Conservation (phyloP, 1,284 basidiomycete species). For the Ustilago lituana region DNA sequence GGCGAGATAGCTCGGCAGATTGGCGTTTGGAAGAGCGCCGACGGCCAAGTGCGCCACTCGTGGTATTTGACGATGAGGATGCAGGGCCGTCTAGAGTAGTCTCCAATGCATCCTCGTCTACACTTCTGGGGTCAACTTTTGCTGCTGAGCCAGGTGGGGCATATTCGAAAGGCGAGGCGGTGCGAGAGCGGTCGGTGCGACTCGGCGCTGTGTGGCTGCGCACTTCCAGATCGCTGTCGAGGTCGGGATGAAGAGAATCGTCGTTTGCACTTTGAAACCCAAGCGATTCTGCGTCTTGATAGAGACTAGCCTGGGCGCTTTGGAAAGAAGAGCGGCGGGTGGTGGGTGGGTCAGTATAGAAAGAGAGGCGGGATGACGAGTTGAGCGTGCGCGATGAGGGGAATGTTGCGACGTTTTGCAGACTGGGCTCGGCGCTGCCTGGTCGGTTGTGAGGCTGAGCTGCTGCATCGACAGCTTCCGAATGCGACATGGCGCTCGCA, state of each 20-base stretch:
- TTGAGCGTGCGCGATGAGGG: slow-evolving; percentile 27
- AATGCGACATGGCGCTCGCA: slow-evolving; percentile 7
- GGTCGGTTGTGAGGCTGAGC: neutral
- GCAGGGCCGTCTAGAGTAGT: slow-evolving; percentile 12
- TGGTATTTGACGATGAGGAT: neutral
- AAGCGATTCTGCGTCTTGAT: slow-evolving; percentile 29
- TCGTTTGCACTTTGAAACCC: slow-evolving; percentile 22
- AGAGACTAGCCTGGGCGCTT: slow-evolving; percentile 34
- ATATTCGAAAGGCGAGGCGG: slow-evolving; percentile 15
- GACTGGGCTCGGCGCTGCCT: slow-evolving; percentile 4
- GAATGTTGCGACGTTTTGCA: neutral
- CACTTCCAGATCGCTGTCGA: slow-evolving; percentile 27
- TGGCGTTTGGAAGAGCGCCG: slow-evolving; percentile 15
- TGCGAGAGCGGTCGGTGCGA: slow-evolving; percentile 13
- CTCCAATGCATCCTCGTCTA: slow-evolving; percentile 6
- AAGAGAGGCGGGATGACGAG: slow-evolving; percentile 28
- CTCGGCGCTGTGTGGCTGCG: slow-evolving; percentile 13
- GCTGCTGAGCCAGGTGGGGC: slow-evolving; percentile 1
- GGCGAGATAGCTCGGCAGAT: slow-evolving; percentile 20
- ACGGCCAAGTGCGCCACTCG: neutral
- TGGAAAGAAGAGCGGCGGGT: slow-evolving; percentile 36
- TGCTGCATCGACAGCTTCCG: slow-evolving; percentile 8
- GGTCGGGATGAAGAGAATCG: slow-evolving; percentile 5
- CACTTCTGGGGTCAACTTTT: neutral
- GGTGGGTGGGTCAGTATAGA: slow-evolving; percentile 25